These are phyloP conservation scores for Purpureocillium lavendulum DNA, from an alignment of 2,329 filamentous ascomycete species.

Conservation along the genomic window DNA sequence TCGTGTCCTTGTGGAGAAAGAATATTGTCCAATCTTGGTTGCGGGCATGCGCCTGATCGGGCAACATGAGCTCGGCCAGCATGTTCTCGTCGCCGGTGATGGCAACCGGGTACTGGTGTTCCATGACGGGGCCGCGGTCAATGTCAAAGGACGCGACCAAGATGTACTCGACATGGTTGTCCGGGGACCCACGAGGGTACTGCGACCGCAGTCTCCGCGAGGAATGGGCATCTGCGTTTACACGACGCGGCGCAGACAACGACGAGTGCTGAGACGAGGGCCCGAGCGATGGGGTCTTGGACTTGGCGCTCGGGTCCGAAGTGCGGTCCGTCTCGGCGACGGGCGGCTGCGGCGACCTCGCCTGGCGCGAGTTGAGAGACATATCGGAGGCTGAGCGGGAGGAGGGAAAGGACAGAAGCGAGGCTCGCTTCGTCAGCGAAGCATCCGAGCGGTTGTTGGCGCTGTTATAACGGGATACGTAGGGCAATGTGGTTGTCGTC, in stretches of 20 bases:
- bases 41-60: slow-evolving; percentile 88
- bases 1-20: slow-evolving; percentile 93
- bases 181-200: slow-evolving; percentile 62
- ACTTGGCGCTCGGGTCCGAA: slow-evolving; percentile 52
- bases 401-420: slow-evolving; percentile 56
- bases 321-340: slow-evolving; percentile 44
- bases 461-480: slow-evolving; percentile 28
- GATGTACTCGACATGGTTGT: slow-evolving; percentile 98
- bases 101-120: slow-evolving; percentile 90
- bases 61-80: slow-evolving; percentile 96
- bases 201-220: slow-evolving; percentile 59
- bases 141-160: slow-evolving; percentile 96
- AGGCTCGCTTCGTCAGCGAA: slow-evolving; percentile 34
- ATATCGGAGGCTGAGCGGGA: slow-evolving; percentile 51
- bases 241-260: slow-evolving; percentile 41
- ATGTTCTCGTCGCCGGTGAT: slow-evolving; percentile 98
- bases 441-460: slow-evolving; percentile 25
- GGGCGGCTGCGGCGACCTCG: slow-evolving; percentile 46
- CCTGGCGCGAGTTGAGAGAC: slow-evolving; percentile 43
- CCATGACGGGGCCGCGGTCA: slow-evolving; percentile 92
- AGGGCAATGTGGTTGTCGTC: slow-evolving; percentile 27
- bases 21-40: slow-evolving; percentile 99
- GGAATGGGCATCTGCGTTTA: slow-evolving; percentile 42
- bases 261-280: slow-evolving; percentile 56
- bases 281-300: slow-evolving; percentile 50